Percentiles rank a stretch among this genome's conserved stretches.
Evolutionary conservation across 306 rosid species (phyloP).

Genomic region (Citrullus colocynthis): DNA sequence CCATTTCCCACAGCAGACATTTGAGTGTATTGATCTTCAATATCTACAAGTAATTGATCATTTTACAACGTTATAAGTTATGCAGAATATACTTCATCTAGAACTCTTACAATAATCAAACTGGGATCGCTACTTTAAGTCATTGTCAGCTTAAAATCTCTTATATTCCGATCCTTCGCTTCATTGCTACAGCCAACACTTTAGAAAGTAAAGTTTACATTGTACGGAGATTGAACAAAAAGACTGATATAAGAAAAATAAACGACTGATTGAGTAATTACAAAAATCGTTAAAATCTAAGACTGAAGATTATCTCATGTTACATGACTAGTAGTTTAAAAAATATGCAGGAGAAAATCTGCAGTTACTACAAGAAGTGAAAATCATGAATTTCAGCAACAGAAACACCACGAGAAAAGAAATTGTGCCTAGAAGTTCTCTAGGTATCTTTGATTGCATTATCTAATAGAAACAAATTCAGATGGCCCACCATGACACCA

Average conservation of each 20-base stretch:
- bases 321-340: background rate
- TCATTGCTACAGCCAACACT: background rate
- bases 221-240: background rate
- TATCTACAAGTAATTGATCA: background rate
- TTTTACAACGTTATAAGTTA: background rate
- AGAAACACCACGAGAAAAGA: background rate
- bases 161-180: background rate
- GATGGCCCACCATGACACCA: background rate
- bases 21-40: background rate
- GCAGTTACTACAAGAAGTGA: background rate
- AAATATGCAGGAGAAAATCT: background rate
- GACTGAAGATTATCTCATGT: background rate
- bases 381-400: background rate
- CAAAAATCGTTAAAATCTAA: background rate
- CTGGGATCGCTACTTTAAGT: background rate
- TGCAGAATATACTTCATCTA: background rate
- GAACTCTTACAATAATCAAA: background rate
- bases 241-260: background rate
- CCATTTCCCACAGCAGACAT: conserved; percentile 56
- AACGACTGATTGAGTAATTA: background rate
- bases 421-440: background rate
- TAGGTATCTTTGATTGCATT: background rate
- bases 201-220: background rate
- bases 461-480: background rate
- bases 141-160: background rate